Base-by-base conservation (phyloP, 2,329 filamentous ascomycete genomes). In the Paracamarosporium sp. region DNA sequence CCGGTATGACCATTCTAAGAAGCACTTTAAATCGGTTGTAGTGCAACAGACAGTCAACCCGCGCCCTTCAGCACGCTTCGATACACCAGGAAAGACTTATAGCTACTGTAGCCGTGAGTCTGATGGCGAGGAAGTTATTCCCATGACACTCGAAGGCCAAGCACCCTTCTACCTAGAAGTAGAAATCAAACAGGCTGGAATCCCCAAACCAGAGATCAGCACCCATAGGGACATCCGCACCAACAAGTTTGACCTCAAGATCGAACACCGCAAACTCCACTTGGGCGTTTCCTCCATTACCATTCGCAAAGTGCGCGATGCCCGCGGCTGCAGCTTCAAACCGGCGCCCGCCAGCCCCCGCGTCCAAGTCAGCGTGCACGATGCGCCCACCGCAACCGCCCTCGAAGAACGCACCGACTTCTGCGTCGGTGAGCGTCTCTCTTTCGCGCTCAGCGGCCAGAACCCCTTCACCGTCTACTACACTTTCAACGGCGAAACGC, bases 401-500 rank as follows among this genome's bases (percentile, higher is more conserved):
- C 84, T 97, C 33, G 93, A 98, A 71, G 88, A 90, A 24, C 88
- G 91, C 59, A 84, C 84, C 15, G 92, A 99, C 79, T 97, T 94
- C 79, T 99, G 95, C 76, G 93, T 99, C 11, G 95, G 96, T 63
- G 95, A 99, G 76, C 90, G 93, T 53, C 90, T 99, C 63, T 90
- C 91, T 3, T 99, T 97, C 79, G 93, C 92, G 0, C 86, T 99
- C 5, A 92, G 92, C 1, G 96, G 95, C 43, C 91, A 91, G 53
- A 89, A 93, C 17, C 96, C 96, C 0, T 99, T 99, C 76, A 92
- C 94, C 43, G 90, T 99, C 43, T 90, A 89, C 76, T 99, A 99
- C 80, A 90, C 87, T 11, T 99, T 99, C 78, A 88, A 93, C 66
- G 90, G 89, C 54, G 85, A 86, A 40, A 82, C 87, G 55, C 89